These are phyloP conservation scores for Phellopilus nigrolimitatus DNA, from an alignment of 1,284 basidiomycete species.

Conservation along the genomic window DNA sequence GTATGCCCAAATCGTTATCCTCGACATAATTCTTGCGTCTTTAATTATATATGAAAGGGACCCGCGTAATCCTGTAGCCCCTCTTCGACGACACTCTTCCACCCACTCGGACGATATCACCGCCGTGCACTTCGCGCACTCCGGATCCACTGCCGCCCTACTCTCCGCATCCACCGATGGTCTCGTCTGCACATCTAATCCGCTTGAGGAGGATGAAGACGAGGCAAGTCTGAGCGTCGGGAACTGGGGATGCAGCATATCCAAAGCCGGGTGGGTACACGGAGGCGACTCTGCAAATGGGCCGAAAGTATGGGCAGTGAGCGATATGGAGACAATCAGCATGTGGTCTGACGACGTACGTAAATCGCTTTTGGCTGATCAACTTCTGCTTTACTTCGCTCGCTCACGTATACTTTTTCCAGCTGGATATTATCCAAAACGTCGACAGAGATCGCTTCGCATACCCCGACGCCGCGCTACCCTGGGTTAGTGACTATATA, in stretches of 20 bases:
- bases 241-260: constrained; percentile 72
- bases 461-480: constrained; percentile 36
- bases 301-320: constrained; percentile 59
- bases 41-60: constrained; percentile 42
- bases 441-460: constrained; percentile 49
- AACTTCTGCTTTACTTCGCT: background rate
- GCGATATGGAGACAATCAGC: constrained; percentile 83
- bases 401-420: constrained; percentile 2
- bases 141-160: constrained; percentile 36
- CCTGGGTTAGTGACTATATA: constrained; percentile 63
- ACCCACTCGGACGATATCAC: constrained; percentile 81
- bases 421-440: constrained; percentile 49
- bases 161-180: constrained; percentile 74
- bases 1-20: constrained; percentile 34
- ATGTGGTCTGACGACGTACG: constrained; percentile 66
- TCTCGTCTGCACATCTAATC: constrained; percentile 59
- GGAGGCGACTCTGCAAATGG: constrained; percentile 24
- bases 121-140: constrained; percentile 47
- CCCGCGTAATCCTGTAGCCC: constrained; percentile 46
- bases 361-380: background rate
- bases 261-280: constrained; percentile 65
- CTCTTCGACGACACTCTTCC: constrained; percentile 47
- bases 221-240: constrained; percentile 64
- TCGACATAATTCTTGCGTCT: constrained; percentile 1
- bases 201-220: constrained; percentile 68